Conservation (phyloP, 2,329 filamentous ascomycete genomes). For the Fusarium longipes region DNA sequence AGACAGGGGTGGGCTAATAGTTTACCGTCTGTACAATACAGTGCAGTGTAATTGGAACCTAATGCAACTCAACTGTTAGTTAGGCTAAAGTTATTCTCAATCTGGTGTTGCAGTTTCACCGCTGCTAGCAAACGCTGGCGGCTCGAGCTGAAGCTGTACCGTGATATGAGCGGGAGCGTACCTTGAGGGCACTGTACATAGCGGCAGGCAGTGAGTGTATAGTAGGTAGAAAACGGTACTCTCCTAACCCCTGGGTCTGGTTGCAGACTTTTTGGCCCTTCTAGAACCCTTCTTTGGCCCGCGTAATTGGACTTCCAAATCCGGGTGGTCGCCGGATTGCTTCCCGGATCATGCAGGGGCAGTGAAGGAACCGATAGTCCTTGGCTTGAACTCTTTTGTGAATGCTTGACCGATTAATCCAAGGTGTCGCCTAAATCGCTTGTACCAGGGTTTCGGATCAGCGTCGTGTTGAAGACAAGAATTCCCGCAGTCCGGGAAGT, state of each 20-base stretch:
- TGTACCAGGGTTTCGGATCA: slow-evolving; percentile 13
- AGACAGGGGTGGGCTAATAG: slow-evolving; percentile 41
- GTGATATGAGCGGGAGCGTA: slow-evolving; percentile 19
- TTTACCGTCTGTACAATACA: slow-evolving; percentile 2
- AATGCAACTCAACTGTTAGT: background rate
- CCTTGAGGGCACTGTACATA: background rate
- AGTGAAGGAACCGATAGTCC: slow-evolving; percentile 15
- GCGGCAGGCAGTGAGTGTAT: background rate
- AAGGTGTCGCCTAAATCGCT: slow-evolving; percentile 18
- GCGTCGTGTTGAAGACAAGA: slow-evolving; percentile 16
- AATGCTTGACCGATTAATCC: slow-evolving; percentile 13
- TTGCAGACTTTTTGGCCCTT: slow-evolving; percentile 39
- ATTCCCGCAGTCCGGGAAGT: slow-evolving; percentile 23
- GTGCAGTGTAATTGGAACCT: slow-evolving; percentile 9
- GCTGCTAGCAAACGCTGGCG: slow-evolving; percentile 32
- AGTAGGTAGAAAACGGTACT: slow-evolving; percentile 23
- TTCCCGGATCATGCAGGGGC: slow-evolving; percentile 41
- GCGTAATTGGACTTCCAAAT: slow-evolving; percentile 45
- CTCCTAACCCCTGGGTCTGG: slow-evolving; percentile 26
- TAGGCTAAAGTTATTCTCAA: background rate
- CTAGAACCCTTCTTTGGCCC: slow-evolving; percentile 48
- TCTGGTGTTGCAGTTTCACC: slow-evolving; percentile 22
- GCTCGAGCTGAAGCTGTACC: slow-evolving; percentile 17
- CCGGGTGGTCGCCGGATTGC: slow-evolving; percentile 37
- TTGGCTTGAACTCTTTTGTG: slow-evolving; percentile 25